These are phyloP conservation scores for Lagenaria siceraria DNA, from an alignment of 306 rosid species.

Conservation along the genomic window DNA sequence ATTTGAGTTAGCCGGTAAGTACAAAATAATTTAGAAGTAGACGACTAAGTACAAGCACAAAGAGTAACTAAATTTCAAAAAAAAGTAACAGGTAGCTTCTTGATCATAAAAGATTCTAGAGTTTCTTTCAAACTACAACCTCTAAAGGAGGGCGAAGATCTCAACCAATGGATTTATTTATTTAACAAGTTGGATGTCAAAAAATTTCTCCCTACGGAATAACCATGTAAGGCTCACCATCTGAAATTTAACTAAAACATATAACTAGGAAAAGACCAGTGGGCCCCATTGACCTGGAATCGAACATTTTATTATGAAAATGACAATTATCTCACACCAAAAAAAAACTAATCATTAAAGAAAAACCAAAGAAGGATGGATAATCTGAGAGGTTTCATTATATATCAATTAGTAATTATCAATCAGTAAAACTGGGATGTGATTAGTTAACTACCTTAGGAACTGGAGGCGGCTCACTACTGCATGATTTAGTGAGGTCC, in stretches of 20 bases:
- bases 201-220: neutral
- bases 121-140: no score
- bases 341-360: no score
- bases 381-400: neutral
- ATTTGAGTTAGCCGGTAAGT: no score
- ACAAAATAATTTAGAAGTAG: no score
- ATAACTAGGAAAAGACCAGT: neutral
- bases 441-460: slow-evolving; percentile 55
- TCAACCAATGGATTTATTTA: neutral
- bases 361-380: neutral
- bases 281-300: neutral
- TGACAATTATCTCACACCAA: neutral
- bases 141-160: neutral
- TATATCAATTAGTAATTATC: neutral
- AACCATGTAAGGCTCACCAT: neutral
- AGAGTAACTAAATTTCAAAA: no score
- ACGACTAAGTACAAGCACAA: no score
- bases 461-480: slow-evolving; percentile 63
- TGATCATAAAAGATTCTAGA: no score
- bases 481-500: slow-evolving; percentile 69
- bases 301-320: neutral
- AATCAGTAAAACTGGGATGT: neutral
- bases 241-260: neutral
- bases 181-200: neutral
- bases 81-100: no score